phyloP scores from a whole-genome alignment of 2,329 filamentous ascomycete genomes.

The Apiospora kogelbergensis region DNA sequence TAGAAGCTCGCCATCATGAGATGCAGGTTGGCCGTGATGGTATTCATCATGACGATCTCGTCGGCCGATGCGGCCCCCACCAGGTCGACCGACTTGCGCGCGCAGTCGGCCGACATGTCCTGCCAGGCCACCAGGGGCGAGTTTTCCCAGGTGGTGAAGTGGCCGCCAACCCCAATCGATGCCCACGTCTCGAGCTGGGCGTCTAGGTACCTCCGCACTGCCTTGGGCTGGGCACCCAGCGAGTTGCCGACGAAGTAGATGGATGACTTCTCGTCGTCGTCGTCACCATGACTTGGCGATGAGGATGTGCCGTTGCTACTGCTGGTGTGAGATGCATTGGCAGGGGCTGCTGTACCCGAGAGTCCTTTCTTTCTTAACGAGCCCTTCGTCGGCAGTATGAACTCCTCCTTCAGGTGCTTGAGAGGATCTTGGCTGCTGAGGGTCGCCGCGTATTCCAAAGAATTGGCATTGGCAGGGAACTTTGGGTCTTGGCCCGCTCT shows the following conservation, averaged over 20 bases:
- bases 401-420: slow-evolving; percentile 64
- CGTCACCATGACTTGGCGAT: slow-evolving; percentile 29
- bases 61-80: slow-evolving; percentile 73
- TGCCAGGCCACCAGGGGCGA: slow-evolving; percentile 73
- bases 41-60: slow-evolving; percentile 89
- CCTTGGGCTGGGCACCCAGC: slow-evolving; percentile 77
- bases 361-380: slow-evolving; percentile 68
- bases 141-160: slow-evolving; percentile 70
- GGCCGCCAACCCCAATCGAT: slow-evolving; percentile 79
- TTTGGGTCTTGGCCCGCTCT: slow-evolving; percentile 39
- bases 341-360: slow-evolving; percentile 31
- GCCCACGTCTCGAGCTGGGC: slow-evolving; percentile 81
- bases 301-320: background rate
- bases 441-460: slow-evolving; percentile 46
- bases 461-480: slow-evolving; percentile 49
- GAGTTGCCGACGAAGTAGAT: slow-evolving; percentile 92
- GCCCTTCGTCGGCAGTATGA: slow-evolving; percentile 72
- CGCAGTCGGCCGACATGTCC: slow-evolving; percentile 74
- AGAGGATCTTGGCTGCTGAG: slow-evolving; percentile 65
- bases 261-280: slow-evolving; percentile 40
- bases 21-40: slow-evolving; percentile 79
- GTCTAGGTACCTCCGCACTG: slow-evolving; percentile 87
- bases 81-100: slow-evolving; percentile 67
- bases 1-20: slow-evolving; percentile 85
- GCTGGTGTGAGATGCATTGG: slow-evolving; percentile 22